Conservation (phyloP, 106 monocot species). For the Dendrobium catenatum region DNA sequence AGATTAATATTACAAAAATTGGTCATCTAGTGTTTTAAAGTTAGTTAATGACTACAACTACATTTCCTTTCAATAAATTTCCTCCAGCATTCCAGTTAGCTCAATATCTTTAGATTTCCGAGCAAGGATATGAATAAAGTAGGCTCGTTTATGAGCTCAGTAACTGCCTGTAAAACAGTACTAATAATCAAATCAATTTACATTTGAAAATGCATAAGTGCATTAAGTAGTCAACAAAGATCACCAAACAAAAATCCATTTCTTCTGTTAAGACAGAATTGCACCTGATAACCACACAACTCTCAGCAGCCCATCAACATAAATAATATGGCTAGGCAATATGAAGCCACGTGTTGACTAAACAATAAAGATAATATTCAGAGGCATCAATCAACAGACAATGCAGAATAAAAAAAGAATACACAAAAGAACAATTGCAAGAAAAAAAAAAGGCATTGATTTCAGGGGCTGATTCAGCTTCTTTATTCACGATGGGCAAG, state of each 20-base stretch:
- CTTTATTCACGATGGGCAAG: too few species aligned
- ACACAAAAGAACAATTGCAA: neutral
- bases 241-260: neutral
- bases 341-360: neutral
- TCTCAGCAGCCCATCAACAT: neutral
- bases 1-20: neutral
- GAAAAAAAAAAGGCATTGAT: neutral
- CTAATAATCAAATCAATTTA: neutral
- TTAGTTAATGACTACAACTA: neutral
- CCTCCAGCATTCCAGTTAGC: neutral
- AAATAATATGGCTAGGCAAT: neutral
- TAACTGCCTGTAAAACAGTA: neutral
- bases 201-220: neutral
- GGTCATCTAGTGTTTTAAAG: neutral
- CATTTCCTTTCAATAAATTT: neutral
- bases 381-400: neutral
- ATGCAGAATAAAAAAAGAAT: neutral
- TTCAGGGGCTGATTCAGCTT: too few species aligned
- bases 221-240: neutral
- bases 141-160: neutral
- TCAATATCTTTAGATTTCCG: neutral
- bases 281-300: neutral
- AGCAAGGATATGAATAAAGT: neutral
- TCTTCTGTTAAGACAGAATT: neutral
- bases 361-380: neutral